Evolutionary conservation across 768 basidiomycete species (phyloP).

Genomic region (Termitomyces sp.): DNA sequence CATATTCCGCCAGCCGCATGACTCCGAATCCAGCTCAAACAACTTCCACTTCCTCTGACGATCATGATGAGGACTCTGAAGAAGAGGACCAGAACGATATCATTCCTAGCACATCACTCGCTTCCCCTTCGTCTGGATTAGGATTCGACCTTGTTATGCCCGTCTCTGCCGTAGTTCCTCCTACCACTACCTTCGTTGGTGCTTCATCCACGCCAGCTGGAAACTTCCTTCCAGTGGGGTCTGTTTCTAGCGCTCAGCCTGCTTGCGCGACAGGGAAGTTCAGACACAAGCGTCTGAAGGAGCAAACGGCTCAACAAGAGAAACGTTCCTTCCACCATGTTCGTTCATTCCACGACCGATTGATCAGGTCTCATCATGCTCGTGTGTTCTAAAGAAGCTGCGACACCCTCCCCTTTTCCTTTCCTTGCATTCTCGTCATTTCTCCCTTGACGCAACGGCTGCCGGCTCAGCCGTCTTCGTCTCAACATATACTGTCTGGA

Average conservation of each 20-base stretch:
- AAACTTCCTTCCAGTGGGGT: neutral
- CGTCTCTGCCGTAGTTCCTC: neutral
- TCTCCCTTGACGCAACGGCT: neutral
- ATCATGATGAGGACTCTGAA: neutral
- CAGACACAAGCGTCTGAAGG: constrained; percentile 12
- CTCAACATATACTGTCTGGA: neutral
- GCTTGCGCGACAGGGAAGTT: constrained; percentile 12
- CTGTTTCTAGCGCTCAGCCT: neutral
- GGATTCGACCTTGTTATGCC: neutral
- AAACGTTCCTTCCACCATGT: constrained; percentile 9
- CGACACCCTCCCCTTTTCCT: neutral
- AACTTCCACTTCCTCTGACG: neutral
- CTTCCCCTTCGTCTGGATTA: neutral
- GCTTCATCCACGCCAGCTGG: constrained; percentile 1
- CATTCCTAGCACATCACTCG: no score
- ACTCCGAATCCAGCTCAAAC: neutral
- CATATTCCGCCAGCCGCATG: neutral
- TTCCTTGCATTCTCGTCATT: neutral
- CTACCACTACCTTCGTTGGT: neutral
- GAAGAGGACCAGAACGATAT: neutral
- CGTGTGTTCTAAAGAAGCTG: constrained; percentile 4
- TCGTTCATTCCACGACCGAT: constrained; percentile 10
- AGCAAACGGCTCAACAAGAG: constrained; percentile 4
- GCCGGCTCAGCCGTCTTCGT: neutral
- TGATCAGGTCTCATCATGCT: constrained; percentile 8